These are phyloP conservation scores for Ceratocystis eucalypticola DNA, from an alignment of 2,329 filamentous ascomycete species.

Conservation along the genomic window DNA sequence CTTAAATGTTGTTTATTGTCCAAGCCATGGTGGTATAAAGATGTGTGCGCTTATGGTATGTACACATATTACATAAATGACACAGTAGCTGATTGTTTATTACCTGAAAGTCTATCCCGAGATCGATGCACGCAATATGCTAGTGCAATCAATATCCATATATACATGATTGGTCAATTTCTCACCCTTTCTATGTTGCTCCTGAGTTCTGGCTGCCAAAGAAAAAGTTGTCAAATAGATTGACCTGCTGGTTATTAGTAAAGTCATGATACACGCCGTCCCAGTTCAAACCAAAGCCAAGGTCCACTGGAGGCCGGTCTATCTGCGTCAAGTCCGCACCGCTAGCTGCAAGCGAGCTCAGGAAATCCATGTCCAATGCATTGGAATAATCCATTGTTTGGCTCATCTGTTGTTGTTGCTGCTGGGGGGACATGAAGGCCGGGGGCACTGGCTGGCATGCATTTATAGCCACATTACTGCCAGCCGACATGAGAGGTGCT, in stretches of 20 bases:
- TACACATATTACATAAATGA: background rate
- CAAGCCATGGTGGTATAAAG: background rate
- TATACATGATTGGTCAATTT: background rate
- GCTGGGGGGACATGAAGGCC: background rate
- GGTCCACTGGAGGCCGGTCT: slow-evolving; percentile 42
- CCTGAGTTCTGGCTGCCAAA: slow-evolving; percentile 42
- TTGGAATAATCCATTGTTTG: slow-evolving; percentile 32
- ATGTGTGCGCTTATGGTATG: background rate
- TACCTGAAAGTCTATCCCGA: background rate
- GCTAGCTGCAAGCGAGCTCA: slow-evolving; percentile 31
- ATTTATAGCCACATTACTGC: background rate
- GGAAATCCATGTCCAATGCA: slow-evolving; percentile 41
- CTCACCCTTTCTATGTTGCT: slow-evolving; percentile 16
- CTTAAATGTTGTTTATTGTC: background rate
- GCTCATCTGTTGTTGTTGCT: background rate
- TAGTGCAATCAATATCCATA: background rate
- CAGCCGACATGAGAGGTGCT: background rate
- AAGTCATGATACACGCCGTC: slow-evolving; percentile 50
- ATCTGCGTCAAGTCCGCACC: slow-evolving; percentile 20
- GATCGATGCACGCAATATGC: background rate
- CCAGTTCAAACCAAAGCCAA: slow-evolving; percentile 55
- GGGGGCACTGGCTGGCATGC: background rate
- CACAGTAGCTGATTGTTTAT: too few relatives aligned
- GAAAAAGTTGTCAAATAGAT: slow-evolving; percentile 61
- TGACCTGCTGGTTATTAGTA: slow-evolving; percentile 44